Percentiles rank a stretch among this genome's conserved stretches.
Evolutionary conservation across 139 green algal genomes (phyloP).

Genomic region (Tetradesmus lagerheimii): DNA sequence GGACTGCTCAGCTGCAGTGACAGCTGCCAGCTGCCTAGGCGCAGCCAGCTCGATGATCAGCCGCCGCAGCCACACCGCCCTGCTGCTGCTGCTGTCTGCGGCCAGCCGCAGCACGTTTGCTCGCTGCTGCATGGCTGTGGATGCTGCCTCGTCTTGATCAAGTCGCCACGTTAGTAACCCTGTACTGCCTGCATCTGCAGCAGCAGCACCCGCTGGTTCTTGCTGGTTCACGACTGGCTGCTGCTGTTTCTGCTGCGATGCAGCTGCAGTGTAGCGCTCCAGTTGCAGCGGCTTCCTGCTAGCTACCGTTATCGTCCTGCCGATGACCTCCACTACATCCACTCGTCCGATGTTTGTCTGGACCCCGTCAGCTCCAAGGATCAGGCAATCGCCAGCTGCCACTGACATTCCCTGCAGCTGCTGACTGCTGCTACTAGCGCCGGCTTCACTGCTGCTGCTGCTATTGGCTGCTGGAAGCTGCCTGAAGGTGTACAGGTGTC

Average conservation of each 20-base stretch:
- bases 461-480: neutral
- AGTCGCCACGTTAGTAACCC: conserved; percentile 73
- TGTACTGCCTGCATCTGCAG: neutral
- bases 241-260: neutral
- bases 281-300: conserved; percentile 31
- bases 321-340: conserved; percentile 29
- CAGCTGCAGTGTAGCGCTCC: conserved; percentile 26
- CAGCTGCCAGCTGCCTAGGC: conserved; percentile 30
- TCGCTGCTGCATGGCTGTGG: conserved; percentile 67
- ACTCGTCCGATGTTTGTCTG: conserved; percentile 54
- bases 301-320: conserved; percentile 10
- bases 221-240: conserved; percentile 7
- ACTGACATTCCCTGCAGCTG: conserved; percentile 48
- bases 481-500: conserved; percentile 54
- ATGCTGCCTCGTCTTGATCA: conserved; percentile 78
- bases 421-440: conserved; percentile 16
- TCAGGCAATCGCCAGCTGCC: conserved; percentile 66
- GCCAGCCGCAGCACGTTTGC: conserved; percentile 67
- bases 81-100: neutral
- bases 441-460: neutral
- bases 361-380: conserved; percentile 80
- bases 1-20: neutral
- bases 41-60: conserved; percentile 74
- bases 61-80: conserved; percentile 56
- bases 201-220: neutral